Percentiles rank a stretch among this genome's conserved stretches.
phyloP scores from a whole-genome alignment of 805 yeast species.

The Starmerella kuoi region DNA sequence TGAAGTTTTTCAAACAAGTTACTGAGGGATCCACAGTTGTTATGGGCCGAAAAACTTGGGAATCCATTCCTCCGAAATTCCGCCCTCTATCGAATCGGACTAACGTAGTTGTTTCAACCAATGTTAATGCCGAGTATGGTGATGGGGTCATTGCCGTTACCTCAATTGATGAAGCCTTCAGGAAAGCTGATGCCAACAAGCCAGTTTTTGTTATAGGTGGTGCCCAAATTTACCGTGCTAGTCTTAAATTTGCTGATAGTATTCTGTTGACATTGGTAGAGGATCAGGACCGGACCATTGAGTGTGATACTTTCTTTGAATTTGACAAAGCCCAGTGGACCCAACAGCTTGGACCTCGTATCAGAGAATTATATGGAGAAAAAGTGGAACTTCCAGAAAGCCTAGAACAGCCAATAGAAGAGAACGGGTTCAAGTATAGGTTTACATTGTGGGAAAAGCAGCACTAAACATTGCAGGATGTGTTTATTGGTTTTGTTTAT shows the following conservation, averaged over 20 bases:
- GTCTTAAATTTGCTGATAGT: slow-evolving; percentile 39
- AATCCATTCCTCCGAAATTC: slow-evolving; percentile 73
- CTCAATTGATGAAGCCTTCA: slow-evolving; percentile 37
- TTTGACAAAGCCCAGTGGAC: slow-evolving; percentile 22
- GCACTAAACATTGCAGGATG: too few species aligned
- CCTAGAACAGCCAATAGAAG: slow-evolving; percentile 23
- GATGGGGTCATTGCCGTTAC: slow-evolving; percentile 30
- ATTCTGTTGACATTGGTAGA: slow-evolving; percentile 62
- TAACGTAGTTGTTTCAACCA: slow-evolving; percentile 64
- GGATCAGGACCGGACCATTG: slow-evolving; percentile 28
- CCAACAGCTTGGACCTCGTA: slow-evolving; percentile 28
- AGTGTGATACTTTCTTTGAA: slow-evolving; percentile 62
- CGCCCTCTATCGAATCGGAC: slow-evolving; percentile 67
- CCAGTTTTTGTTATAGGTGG: slow-evolving; percentile 84
- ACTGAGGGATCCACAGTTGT: slow-evolving; percentile 52
- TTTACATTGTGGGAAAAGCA: slow-evolving; percentile 42
- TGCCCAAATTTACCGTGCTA: slow-evolving; percentile 63
- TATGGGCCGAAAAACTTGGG: slow-evolving; percentile 97
- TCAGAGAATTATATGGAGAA: slow-evolving; percentile 33
- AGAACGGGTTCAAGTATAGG: slow-evolving; percentile 43
- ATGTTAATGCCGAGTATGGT: slow-evolving; percentile 18
- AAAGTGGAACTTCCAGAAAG: slow-evolving; percentile 22
- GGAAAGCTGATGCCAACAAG: slow-evolving; percentile 27
- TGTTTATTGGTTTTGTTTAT: too few species aligned
- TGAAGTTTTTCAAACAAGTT: slow-evolving; percentile 68